These are phyloP conservation scores for Podila epicladia DNA, from an alignment of 192 early-diverging fungal species.

Conservation along the genomic window DNA sequence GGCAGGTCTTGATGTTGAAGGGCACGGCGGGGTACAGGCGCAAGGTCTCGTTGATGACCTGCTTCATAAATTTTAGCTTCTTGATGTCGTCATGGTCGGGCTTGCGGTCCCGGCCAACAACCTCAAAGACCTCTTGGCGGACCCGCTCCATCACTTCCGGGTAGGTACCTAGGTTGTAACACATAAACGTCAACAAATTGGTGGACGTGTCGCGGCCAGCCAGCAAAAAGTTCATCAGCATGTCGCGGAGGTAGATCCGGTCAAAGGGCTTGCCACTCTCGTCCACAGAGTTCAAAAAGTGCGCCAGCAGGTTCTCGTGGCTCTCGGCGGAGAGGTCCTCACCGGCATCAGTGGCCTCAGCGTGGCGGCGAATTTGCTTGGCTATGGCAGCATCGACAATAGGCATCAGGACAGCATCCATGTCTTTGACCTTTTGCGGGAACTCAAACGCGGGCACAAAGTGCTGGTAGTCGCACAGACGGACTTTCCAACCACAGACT, in stretches of 20 bases:
- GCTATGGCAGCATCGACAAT: constrained; percentile 42
- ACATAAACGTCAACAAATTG: constrained; percentile 54
- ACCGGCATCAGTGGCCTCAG: constrained; percentile 5
- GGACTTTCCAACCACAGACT: constrained; percentile 49
- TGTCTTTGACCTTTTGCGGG: constrained; percentile 51
- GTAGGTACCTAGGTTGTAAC: constrained; percentile 51
- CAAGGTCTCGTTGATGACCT: constrained; percentile 67
- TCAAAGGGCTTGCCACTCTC: constrained; percentile 51
- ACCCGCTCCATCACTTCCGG: constrained; percentile 50
- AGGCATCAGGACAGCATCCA: constrained; percentile 38
- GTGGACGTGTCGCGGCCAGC: constrained; percentile 59
- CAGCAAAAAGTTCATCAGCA: constrained; percentile 52
- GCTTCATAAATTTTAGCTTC: constrained; percentile 62
- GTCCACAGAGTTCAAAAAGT: constrained; percentile 49
- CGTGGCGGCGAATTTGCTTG: constrained; percentile 27
- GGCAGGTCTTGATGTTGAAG: constrained; percentile 49
- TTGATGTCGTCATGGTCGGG: constrained; percentile 62
- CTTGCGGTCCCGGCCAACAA: constrained; percentile 46
- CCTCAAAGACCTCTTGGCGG: constrained; percentile 52
- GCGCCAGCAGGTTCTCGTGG: constrained; percentile 33
- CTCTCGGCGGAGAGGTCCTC: constrained; percentile 11
- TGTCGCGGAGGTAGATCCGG: constrained; percentile 44
- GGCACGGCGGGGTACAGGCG: constrained; percentile 61
- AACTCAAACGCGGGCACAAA: constrained; percentile 23
- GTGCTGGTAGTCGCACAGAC: constrained; percentile 44